A percentile compares a stretch with the other conserved stretches of the same genome.
Conservation (phyloP, 352 stramenopile species). For the Achlya hypogyna region DNA sequence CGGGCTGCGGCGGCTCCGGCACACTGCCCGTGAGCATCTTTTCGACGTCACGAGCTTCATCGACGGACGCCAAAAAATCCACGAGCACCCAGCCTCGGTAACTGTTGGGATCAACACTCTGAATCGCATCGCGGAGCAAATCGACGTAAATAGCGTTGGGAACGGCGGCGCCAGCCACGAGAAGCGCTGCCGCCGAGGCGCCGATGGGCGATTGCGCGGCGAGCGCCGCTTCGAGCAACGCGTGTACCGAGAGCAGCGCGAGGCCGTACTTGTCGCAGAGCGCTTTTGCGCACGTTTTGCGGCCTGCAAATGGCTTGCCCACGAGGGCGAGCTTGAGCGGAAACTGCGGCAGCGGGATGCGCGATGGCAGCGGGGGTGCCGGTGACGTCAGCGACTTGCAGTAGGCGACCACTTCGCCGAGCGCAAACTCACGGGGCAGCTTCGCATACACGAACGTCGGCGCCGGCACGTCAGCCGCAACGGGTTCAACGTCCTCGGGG, state of each 20-base stretch:
- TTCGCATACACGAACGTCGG: not conserved
- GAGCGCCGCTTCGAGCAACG: slow-evolving; percentile 31
- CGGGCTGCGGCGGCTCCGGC: slow-evolving; percentile 25
- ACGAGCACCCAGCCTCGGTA: slow-evolving; percentile 53
- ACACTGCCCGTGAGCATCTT: slow-evolving; percentile 47
- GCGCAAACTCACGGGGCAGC: not conserved
- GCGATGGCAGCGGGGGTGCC: not conserved
- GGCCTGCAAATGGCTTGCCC: slow-evolving; percentile 7
- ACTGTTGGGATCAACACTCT: not conserved
- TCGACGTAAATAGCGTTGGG: slow-evolving; percentile 36
- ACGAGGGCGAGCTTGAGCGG: slow-evolving; percentile 8
- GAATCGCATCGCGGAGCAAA: not conserved
- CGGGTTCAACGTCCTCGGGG: slow-evolving; percentile 1
- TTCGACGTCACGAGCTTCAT: slow-evolving; percentile 40
- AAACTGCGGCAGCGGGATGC: not conserved
- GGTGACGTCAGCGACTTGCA: not conserved
- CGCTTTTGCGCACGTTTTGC: slow-evolving; percentile 1
- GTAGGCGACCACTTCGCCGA: not conserved
- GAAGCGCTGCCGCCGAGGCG: slow-evolving; percentile 20
- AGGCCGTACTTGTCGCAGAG: slow-evolving; percentile 31
- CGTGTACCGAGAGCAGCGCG: slow-evolving; percentile 38
- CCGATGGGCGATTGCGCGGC: slow-evolving; percentile 28
- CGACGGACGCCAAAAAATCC: slow-evolving; percentile 42
- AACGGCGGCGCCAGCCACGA: slow-evolving; percentile 35
- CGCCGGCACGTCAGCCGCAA: not conserved